Conservation (phyloP, 2,329 filamentous ascomycete species). For the Colletotrichum spinosum region DNA sequence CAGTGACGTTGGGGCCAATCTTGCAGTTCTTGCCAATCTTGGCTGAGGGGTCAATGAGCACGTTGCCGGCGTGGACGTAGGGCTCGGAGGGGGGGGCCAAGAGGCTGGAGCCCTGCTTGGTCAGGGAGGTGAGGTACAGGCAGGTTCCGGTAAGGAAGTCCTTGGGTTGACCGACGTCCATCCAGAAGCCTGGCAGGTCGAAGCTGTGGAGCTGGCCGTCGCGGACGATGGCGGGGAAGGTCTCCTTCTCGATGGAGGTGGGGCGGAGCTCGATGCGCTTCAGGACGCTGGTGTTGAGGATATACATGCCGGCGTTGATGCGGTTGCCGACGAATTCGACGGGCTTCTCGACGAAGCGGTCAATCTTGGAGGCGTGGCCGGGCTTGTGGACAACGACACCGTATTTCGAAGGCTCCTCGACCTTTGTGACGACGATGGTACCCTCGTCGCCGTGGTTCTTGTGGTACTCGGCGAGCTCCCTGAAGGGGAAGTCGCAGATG, state of each 20-base stretch:
- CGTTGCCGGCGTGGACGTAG: constrained; percentile 93
- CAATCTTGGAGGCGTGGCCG: constrained; percentile 89
- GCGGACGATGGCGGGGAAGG: constrained; percentile 92
- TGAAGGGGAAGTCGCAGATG: constrained; percentile 97
- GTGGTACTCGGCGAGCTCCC: constrained; percentile 91
- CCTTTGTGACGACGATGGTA: constrained; percentile 98
- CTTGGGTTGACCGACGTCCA: constrained; percentile 99
- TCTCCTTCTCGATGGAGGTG: constrained; percentile 98
- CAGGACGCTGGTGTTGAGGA: constrained; percentile 92
- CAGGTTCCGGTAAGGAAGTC: constrained; percentile 97
- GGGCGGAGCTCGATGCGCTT: constrained; percentile 94
- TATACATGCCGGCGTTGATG: constrained; percentile 99
- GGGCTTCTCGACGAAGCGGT: constrained; percentile 99
- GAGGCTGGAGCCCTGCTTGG: constrained; percentile 89
- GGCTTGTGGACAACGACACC: constrained; percentile 98
- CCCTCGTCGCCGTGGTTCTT: constrained; percentile 93
- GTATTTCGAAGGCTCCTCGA: constrained; percentile 98
- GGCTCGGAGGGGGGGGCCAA: constrained; percentile 79
- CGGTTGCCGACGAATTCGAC: constrained; percentile 98
- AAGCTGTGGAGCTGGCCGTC: constrained; percentile 95
- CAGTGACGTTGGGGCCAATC: constrained; percentile 96
- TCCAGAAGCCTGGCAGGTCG: constrained; percentile 98
- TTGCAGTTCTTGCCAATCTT: constrained; percentile 99
- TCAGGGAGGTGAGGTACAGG: constrained; percentile 91
- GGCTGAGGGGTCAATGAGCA: constrained; percentile 91